A percentile compares a stretch with the other conserved stretches of the same genome.
phyloP scores from a whole-genome alignment of 306 rosid species.

The Canavalia ensiformis region DNA sequence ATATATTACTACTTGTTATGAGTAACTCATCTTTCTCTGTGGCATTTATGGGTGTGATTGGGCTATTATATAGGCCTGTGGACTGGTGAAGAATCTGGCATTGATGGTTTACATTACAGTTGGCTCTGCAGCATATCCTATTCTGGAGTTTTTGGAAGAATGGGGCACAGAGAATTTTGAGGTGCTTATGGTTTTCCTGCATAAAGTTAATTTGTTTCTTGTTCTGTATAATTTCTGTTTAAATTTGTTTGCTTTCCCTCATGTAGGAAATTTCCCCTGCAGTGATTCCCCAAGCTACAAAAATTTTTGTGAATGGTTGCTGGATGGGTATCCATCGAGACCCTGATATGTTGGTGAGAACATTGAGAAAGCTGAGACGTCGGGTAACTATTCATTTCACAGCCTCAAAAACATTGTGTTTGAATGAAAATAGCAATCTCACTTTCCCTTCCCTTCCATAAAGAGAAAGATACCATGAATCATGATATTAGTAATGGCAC shows the following conservation, averaged over 20 bases:
- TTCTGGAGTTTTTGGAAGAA: conserved; percentile 96
- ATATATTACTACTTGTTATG: conserved; percentile 9
- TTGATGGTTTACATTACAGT: conserved; percentile 98
- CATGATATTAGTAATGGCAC: too few relatives aligned
- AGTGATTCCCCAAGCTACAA: conserved; percentile 94
- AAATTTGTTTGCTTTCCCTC: conserved; percentile 43
- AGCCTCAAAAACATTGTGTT: neutral
- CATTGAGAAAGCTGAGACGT: conserved; percentile 87
- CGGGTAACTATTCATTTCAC: conserved; percentile 67
- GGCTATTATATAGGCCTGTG: conserved; percentile 80
- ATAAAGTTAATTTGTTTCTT: conserved; percentile 2
- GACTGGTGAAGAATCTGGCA: conserved; percentile 97
- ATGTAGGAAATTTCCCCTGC: conserved; percentile 96
- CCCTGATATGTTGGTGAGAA: conserved; percentile 98
- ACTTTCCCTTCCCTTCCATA: too few relatives aligned
- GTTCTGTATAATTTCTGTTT: conserved; percentile 11
- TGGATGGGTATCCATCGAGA: conserved; percentile 99
- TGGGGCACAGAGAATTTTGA: conserved; percentile 99
- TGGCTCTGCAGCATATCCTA: conserved; percentile 98
- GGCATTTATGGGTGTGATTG: conserved; percentile 46
- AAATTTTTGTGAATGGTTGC: conserved; percentile 97
- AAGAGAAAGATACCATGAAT: too few relatives aligned
- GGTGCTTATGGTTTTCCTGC: conserved; percentile 59
- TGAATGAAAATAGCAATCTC: neutral
- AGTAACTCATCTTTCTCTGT: conserved; percentile 1